Evolutionary conservation across 1,139 yeast species (phyloP), one percentile per base, ranked within the genome.

Genomic region (Blastobotrys indianensis): DNA sequence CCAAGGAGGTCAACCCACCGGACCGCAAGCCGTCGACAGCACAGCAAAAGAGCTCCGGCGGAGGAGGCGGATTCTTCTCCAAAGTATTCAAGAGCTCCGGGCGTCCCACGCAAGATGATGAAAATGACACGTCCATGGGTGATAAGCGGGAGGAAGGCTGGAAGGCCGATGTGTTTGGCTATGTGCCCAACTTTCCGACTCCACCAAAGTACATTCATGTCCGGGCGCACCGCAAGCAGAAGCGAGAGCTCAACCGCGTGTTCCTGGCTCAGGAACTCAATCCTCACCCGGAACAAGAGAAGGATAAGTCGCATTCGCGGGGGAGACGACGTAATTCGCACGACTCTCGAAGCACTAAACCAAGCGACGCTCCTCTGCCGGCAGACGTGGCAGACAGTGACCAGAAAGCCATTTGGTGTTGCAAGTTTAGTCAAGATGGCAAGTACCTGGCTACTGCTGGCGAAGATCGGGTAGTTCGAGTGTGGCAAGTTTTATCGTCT

Each of bases 381-480:
- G 23, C n/a, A 34, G 23, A 16, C 5, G 33, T 12, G 3, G 33
- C 33, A 31, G 33, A 12, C 34, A 50, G 33, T 57, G 54, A 35
- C 50, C 60, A 11, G 69, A 69, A 20, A 32, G 86, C 90, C 13
- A 72, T 84, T 7, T 85, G 88, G 77, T 76, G 80, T 13, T 72
- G 85, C 70, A 76, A 79, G 54, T 87, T 88, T 64, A 80, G 86
- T 51, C 66, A 66, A 20, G 95, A 88, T 65, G 97, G 97, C 7
- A 80, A 78, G 61, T 86, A 74, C 59, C 62, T 88, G 55, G 96
- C 96, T 0, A 79, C 85, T 0, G 95, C 92, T 0, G 95, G 95
- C 8, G 76, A 84, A 51, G 90, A 84, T 57, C 72, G 80, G 1
- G 66, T 73, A 1, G 73, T 88, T 32, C 70, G 80, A 46, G 70